These are phyloP conservation scores for Mycena sp. DNA, from an alignment of 1,284 basidiomycete genomes.

Conservation along the genomic window DNA sequence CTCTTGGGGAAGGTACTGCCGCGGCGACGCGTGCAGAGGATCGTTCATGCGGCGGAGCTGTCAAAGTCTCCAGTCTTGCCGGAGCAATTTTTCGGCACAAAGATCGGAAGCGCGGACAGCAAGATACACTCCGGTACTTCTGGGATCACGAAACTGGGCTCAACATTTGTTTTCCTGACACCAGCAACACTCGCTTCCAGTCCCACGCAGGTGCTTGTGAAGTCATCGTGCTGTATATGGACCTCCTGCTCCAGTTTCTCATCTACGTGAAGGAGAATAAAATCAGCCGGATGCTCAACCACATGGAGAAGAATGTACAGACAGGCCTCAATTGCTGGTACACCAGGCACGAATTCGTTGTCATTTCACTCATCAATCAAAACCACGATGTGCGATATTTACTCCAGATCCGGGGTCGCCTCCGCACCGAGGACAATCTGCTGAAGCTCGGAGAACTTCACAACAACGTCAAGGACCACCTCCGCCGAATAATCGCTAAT, in stretches of 20 bases:
- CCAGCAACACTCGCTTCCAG: slow-evolving; percentile 31
- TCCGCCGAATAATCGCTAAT: slow-evolving; percentile 8
- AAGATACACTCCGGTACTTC: slow-evolving; percentile 37
- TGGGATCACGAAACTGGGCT: slow-evolving; percentile 31
- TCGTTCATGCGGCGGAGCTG: slow-evolving; percentile 36
- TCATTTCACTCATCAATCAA: slow-evolving; percentile 18
- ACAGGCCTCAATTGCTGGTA: slow-evolving; percentile 11
- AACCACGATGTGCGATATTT: slow-evolving; percentile 25
- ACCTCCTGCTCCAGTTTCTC: slow-evolving; percentile 39
- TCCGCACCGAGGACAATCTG: slow-evolving; percentile 13
- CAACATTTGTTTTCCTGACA: slow-evolving; percentile 33
- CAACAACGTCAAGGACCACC: slow-evolving; percentile 10
- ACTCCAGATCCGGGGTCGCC: background rate
- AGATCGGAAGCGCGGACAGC: slow-evolving; percentile 44
- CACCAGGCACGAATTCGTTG: slow-evolving; percentile 20
- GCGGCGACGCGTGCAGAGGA: slow-evolving; percentile 36
- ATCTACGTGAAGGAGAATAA: slow-evolving; percentile 39
- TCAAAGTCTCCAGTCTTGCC: slow-evolving; percentile 40
- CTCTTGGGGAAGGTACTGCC: slow-evolving; percentile 7
- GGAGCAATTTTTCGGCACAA: slow-evolving; percentile 47
- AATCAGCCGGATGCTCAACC: slow-evolving; percentile 19
- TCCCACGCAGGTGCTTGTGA: slow-evolving; percentile 40
- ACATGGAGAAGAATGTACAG: slow-evolving; percentile 27
- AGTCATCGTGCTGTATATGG: slow-evolving; percentile 34
- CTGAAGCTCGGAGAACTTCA: slow-evolving; percentile 20